These are phyloP conservation scores for Apiotrichum siamense DNA, from an alignment of 1,284 basidiomycete genomes.

Conservation along the genomic window DNA sequence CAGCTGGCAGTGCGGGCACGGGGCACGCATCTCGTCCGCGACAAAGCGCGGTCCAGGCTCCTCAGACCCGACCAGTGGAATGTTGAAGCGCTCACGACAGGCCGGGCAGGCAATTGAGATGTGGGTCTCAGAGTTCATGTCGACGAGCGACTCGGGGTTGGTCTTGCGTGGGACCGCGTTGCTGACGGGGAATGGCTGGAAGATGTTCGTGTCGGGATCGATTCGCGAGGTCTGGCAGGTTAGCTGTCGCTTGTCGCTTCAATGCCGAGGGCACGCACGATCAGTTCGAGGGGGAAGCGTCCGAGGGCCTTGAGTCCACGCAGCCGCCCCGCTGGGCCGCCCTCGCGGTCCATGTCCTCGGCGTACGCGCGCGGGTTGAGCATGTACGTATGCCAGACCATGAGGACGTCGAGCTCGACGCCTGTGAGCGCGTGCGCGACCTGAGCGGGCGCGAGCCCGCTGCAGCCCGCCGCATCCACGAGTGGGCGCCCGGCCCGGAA, in stretches of 20 bases:
- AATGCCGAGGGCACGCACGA: conserved; percentile 11
- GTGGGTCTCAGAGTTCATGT: not conserved
- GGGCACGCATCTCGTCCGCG: conserved; percentile 5
- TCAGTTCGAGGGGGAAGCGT: conserved; percentile 14
- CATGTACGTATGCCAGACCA: conserved; percentile 37
- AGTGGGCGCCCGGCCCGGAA: no score
- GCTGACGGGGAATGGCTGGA: conserved; percentile 1
- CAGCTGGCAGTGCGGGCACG: conserved; percentile 6
- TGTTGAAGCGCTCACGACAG: not conserved
- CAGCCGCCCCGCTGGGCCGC: not conserved
- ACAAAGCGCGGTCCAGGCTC: conserved; percentile 3
- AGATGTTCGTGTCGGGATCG: conserved; percentile 11
- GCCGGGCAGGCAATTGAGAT: conserved; percentile 13
- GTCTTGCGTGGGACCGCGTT: not conserved
- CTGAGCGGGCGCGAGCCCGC: not conserved
- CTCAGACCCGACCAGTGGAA: conserved; percentile 9
- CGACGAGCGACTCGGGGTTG: no score
- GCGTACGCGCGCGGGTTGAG: conserved; percentile 31
- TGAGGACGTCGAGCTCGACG: conserved; percentile 25
- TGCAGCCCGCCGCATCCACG: not conserved
- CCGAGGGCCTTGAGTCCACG: conserved; percentile 7
- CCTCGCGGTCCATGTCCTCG: conserved; percentile 15
- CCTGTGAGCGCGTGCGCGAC: not conserved
- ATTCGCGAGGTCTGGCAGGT: conserved; percentile 4
- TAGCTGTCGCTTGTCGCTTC: no score